Conservation (phyloP, 2,329 filamentous ascomycete species). For the Pestalotiopsis sp. region DNA sequence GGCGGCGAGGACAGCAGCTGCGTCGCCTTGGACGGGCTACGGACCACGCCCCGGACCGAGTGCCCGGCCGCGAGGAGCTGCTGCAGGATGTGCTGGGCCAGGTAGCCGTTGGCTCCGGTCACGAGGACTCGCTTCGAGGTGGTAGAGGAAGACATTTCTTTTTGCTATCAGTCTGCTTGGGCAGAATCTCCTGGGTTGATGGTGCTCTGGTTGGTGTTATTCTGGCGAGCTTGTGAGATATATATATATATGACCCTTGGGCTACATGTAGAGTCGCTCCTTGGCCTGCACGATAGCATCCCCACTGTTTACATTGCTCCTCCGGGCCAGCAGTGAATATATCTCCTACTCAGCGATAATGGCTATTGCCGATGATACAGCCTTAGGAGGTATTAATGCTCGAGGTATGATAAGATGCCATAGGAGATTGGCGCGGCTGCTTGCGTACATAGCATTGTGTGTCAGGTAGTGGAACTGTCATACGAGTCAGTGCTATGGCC, state of each 20-base stretch:
- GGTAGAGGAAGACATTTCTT: neutral
- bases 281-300: neutral
- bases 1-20: constrained; percentile 21
- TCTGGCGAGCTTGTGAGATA: neutral
- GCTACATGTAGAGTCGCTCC: neutral
- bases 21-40: constrained; percentile 28
- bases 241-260: neutral
- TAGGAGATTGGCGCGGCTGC: no score
- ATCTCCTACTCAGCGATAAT: no score
- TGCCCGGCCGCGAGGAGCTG: constrained; percentile 23
- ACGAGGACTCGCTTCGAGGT: constrained; percentile 18
- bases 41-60: constrained; percentile 30
- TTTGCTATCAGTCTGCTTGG: neutral
- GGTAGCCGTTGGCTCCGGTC: constrained; percentile 22
- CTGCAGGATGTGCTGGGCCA: constrained; percentile 21
- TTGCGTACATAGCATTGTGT: no score
- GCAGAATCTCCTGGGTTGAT: neutral
- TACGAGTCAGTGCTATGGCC: neutral
- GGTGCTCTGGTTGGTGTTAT: neutral
- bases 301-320: no score
- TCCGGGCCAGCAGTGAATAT: no score
- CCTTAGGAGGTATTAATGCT: no score
- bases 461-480: no score
- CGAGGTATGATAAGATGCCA: no score
- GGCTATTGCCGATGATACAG: no score